Base-by-base conservation (phyloP, 345 rosid genomes). In the Pelargonium nanum region DNA sequence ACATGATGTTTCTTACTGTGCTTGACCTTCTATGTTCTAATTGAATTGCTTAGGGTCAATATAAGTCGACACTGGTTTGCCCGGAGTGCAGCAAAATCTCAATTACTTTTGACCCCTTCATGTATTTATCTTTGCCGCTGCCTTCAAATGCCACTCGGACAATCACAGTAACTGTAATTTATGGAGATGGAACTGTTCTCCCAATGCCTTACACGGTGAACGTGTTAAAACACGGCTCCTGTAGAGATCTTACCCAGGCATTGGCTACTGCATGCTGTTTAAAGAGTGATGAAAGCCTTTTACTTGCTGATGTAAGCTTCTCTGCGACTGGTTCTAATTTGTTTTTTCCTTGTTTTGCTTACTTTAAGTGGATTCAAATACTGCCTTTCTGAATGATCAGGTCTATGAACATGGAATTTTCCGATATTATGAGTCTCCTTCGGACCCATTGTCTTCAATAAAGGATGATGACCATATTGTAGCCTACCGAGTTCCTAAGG, bases 41-140 rank as follows among this genome's bases (percentile, higher is more conserved):
- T 53, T 57, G 32, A 64, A 52, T 62, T 73, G 61, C 63, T 67
- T 89, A 92, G 98, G 97, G 98, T 57, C 98, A 92, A 79, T 92
- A 92, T 66, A 92, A 89, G 75, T 92, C 98, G 10, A 92, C 98
- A 13, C 72, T 92, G 59, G 96, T 84, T 57, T 92, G 98, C 69
- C 97, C 97, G 64, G 74, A 61, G 64, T 92, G 98, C 74, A 71
- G 82, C 68, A 87, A 92, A 72, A 76, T 85, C 63, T 92, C 98
- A 34, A 74, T 89, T 72, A 92, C 97, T 25, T 92, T 87, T 69
- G 98, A 92, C 66, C 98, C 98, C 51, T 89, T 92, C 70, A 92
- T 92, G 98, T 87, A 89, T 71, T 77, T 92, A 63, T 78, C 97
- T 15, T 65, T 92, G 83, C 97, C 97, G n/a, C 74, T 92, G 53